Conservation (phyloP, 208 protist genomes). For the Leishmania turanica region DNA sequence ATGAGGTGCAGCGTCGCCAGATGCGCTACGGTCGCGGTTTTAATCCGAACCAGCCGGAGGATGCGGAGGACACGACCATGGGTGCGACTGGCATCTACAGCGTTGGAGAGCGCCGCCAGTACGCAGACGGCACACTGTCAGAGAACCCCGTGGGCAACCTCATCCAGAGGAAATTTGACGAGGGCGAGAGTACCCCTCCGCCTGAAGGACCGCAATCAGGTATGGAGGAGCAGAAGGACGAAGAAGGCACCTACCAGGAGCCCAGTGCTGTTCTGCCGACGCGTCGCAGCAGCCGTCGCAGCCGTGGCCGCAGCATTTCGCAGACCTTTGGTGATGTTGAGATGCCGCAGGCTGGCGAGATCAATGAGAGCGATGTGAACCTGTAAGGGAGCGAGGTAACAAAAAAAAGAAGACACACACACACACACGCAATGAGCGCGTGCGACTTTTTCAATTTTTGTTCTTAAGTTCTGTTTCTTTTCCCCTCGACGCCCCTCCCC, state of each 20-base stretch:
- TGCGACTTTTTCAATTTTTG: neutral
- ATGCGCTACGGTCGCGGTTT: slow-evolving; percentile 27
- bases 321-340: slow-evolving; percentile 53
- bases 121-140: slow-evolving; percentile 22
- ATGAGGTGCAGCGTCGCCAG: slow-evolving; percentile 19
- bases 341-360: slow-evolving; percentile 42
- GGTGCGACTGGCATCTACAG: slow-evolving; percentile 31
- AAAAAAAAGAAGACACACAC: neutral
- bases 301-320: slow-evolving; percentile 23
- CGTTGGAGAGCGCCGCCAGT: slow-evolving; percentile 15
- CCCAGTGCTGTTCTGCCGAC: slow-evolving; percentile 26
- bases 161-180: slow-evolving; percentile 7
- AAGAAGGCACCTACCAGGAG: neutral
- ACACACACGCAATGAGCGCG: too few relatives aligned
- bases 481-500: too few relatives aligned
- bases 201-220: too few relatives aligned
- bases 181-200: neutral
- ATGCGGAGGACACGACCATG: slow-evolving; percentile 26
- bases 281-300: slow-evolving; percentile 32
- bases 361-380: slow-evolving; percentile 39
- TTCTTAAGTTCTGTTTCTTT: neutral
- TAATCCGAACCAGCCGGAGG: slow-evolving; percentile 21
- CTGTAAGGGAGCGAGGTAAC: slow-evolving; percentile 19
- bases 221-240: neutral
- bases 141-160: neutral